phyloP scores from a whole-genome alignment of 257 asterid species.

The Asclepias syriaca region DNA sequence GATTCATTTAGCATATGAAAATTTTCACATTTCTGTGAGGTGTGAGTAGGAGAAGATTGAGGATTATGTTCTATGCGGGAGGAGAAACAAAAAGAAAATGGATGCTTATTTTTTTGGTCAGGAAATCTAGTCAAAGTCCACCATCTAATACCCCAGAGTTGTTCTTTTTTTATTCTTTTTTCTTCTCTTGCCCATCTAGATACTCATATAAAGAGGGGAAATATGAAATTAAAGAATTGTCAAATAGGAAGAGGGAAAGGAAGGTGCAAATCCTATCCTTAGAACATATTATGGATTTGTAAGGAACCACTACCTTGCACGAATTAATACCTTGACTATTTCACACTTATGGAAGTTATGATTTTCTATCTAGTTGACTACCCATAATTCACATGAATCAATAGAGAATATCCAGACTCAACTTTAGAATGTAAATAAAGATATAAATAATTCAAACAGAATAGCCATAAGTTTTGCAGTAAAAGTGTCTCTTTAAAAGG shows the following conservation, averaged over 20 bases:
- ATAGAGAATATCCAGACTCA: not conserved
- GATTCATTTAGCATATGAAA: not conserved
- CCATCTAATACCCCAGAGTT: not conserved
- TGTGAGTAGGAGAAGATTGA: not conserved
- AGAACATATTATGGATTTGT: not conserved
- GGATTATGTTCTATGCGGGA: not conserved
- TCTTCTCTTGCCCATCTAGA: not conserved
- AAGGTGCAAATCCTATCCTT: no score
- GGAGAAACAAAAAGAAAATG: not conserved
- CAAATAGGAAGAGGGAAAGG: slow-evolving; percentile 1
- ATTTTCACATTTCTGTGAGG: not conserved
- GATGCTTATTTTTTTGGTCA: not conserved
- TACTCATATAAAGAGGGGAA: not conserved
- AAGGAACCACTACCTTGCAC: not conserved
- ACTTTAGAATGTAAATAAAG: not conserved
- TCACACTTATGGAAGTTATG: no score
- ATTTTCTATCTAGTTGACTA: not conserved
- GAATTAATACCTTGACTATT: not conserved
- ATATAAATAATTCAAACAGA: not conserved
- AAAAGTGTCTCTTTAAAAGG: not conserved
- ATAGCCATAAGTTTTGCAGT: not conserved
- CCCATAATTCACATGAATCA: not conserved
- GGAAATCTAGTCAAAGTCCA: not conserved
- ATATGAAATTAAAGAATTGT: not conserved
- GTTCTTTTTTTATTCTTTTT: not conserved